Evolutionary conservation across 2,329 filamentous ascomycete species (phyloP).

Genomic region (Dothiorella sarmentorum): DNA sequence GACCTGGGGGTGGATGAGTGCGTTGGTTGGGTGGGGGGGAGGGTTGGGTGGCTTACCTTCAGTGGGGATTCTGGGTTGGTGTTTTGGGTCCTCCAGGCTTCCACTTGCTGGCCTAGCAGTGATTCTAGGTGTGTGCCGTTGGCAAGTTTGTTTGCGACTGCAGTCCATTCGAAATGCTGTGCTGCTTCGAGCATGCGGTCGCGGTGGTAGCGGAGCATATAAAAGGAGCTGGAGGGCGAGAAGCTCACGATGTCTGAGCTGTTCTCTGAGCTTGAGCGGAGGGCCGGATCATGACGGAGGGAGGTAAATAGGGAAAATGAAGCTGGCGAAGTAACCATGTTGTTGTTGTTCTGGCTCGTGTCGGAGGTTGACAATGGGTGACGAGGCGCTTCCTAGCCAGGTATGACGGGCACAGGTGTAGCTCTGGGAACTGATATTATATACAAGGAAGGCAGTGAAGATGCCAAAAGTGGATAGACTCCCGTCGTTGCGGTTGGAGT

Average conservation of each 20-base stretch:
- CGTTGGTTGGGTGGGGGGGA: neutral
- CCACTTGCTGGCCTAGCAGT: slow-evolving; percentile 33
- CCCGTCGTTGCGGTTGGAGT: slow-evolving; percentile 14
- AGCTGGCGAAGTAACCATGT: slow-evolving; percentile 1
- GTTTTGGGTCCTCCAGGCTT: slow-evolving; percentile 22
- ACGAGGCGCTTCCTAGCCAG: too few species aligned
- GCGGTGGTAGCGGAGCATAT: slow-evolving; percentile 75
- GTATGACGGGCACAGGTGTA: neutral
- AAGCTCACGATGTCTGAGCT: slow-evolving; percentile 51
- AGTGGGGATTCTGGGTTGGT: slow-evolving; percentile 26
- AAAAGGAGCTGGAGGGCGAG: slow-evolving; percentile 59
- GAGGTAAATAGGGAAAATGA: slow-evolving; percentile 39
- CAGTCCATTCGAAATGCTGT: slow-evolving; percentile 47
- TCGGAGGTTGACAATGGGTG: too few species aligned
- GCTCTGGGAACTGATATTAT: slow-evolving; percentile 15
- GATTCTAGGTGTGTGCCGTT: slow-evolving; percentile 34
- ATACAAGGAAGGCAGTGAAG: slow-evolving; percentile 18
- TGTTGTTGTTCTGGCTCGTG: neutral
- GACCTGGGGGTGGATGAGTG: slow-evolving; percentile 41
- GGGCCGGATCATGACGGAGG: slow-evolving; percentile 38
- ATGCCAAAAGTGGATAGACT: slow-evolving; percentile 14
- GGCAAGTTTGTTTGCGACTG: slow-evolving; percentile 31
- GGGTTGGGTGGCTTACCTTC: slow-evolving; percentile 24
- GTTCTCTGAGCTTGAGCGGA: slow-evolving; percentile 34
- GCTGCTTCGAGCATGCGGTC: slow-evolving; percentile 68